Evolutionary conservation across 805 yeast species (phyloP), one percentile per base, ranked within the genome.

Genomic region (Saccharomycopsis javanensis): DNA sequence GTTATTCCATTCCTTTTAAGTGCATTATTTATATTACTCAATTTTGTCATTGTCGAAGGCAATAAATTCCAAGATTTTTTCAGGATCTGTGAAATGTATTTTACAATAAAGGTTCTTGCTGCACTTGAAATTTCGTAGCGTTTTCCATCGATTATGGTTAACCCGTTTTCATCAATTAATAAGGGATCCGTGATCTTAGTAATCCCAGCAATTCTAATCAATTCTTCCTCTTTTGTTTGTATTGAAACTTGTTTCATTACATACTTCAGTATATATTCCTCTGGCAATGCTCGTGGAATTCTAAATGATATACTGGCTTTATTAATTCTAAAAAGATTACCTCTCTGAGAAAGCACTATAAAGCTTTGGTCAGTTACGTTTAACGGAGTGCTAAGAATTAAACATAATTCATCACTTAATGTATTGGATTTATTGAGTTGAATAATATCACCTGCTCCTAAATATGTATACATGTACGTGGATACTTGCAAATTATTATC

Each of bases 221-320:
- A 20, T 15, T 10, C 25, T 23, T 42, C 48, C 13, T 42, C 28
- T 11, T 27, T 18, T 42, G 28, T 8, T 11, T 42, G 27, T 28
- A 42, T 42, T 25, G 28, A 20, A 20, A 42, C 23, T 42, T 42
- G 48, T 42, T 42, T 42, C 48, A 42, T 52, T 35, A 27, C 34
- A 7, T 28, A 52, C 37, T 25, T 52, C 46, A 11, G 42, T 20
- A 52, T 35, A 25, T 27, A 52, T 23, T 11, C 33, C 15, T 52
- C 55, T 52, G 46, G 48, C 23, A 37, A 34, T 18, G 45, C 46
- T 8, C 48, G 42, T 15, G 30, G 42, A 31, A 52, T 52, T 31
- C 48, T 52, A 20, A 20, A 52, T 8, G 33, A 27, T 35, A 16
- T 52, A n/a, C 46, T 30, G 15, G 42, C 25, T 8, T 52, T 27